A percentile compares a stretch with the other conserved stretches of the same genome.
phyloP scores from a whole-genome alignment of 176 grass and related monocot genomes.

The Ensete glaucum region DNA sequence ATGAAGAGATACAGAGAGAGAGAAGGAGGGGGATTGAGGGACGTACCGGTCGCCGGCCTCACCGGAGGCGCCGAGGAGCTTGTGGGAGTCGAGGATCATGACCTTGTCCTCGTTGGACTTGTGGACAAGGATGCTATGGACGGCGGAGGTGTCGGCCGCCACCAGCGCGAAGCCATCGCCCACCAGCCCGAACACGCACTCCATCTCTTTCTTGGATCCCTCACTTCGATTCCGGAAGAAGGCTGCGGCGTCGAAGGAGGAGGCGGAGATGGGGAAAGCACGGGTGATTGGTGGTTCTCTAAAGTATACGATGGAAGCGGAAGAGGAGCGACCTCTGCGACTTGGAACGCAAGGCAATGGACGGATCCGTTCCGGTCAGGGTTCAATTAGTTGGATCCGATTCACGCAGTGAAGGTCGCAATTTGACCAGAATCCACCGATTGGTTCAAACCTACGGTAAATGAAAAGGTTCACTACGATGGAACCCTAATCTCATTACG shows the following conservation, averaged over 20 bases:
- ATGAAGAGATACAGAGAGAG: constrained; percentile 3
- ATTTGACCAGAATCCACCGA: no score
- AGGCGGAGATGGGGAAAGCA: background rate
- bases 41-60: constrained; percentile 80
- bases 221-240: background rate
- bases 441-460: no score
- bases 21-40: background rate
- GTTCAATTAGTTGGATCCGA: no score
- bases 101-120: constrained; percentile 92
- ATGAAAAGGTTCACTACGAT: no score
- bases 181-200: constrained; percentile 75
- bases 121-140: constrained; percentile 69
- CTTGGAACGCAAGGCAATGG: no score
- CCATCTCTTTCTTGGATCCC: constrained; percentile 33
- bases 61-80: constrained; percentile 95
- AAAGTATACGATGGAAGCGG: no score
- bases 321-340: no score
- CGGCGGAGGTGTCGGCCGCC: constrained; percentile 78
- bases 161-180: constrained; percentile 81
- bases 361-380: no score
- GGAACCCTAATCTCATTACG: no score
- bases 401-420: no score
- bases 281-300: no score
- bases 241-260: background rate
- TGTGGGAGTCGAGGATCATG: constrained; percentile 92